Conservation (phyloP, 129 eudicot genomes). For the Logfia minima region DNA sequence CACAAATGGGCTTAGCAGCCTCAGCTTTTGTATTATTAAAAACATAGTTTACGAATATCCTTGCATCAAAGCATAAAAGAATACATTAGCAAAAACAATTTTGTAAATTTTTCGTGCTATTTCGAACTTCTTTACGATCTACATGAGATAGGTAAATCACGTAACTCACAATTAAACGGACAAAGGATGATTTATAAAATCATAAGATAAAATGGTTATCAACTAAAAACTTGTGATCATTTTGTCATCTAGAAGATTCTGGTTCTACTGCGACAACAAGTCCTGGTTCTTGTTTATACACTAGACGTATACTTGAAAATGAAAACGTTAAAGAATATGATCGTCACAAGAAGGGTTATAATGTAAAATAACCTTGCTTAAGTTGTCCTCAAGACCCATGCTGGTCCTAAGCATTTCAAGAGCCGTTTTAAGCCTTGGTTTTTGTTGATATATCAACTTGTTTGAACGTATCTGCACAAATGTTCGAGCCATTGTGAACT, state of each 20-base stretch:
- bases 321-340: background rate
- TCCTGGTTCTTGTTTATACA: background rate
- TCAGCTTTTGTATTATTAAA: background rate
- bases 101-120: no score
- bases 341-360: background rate
- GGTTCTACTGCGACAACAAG: background rate
- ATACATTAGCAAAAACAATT: background rate
- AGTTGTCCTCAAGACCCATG: constrained; percentile 87
- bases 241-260: background rate
- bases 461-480: constrained; percentile 71
- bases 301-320: background rate
- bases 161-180: no score
- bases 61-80: background rate
- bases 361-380: constrained; percentile 56
- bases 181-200: no score
- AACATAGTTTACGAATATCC: background rate
- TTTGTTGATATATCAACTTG: constrained; percentile 82
- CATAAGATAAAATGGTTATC: no score
- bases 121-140: no score
- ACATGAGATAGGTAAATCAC: no score
- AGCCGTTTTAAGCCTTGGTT: constrained; percentile 94
- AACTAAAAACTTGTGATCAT: no score
- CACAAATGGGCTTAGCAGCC: background rate
- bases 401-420: constrained; percentile 97
- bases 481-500: background rate